These are phyloP conservation scores for Globisporangium rhizosaccharum DNA, from an alignment of 352 stramenopile genomes.

Conservation along the genomic window DNA sequence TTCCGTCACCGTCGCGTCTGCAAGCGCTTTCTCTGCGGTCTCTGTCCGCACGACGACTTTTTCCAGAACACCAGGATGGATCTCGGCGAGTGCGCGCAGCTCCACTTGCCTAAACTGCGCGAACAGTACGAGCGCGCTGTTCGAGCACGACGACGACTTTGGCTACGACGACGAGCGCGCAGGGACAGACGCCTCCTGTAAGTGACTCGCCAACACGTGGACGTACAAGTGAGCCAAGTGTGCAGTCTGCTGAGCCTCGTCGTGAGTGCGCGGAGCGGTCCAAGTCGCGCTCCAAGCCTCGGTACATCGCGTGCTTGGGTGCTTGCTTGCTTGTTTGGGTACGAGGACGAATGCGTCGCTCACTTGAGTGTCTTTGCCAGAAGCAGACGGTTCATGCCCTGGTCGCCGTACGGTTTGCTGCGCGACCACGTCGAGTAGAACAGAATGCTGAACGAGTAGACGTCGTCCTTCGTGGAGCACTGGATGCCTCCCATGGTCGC, in stretches of 20 bases:
- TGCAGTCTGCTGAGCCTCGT: not conserved
- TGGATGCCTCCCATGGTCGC: slow-evolving; percentile 85
- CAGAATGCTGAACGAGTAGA: slow-evolving; percentile 84
- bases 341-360: not conserved
- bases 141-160: slow-evolving; percentile 35
- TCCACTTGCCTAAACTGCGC: slow-evolving; percentile 74
- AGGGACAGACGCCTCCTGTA: not conserved
- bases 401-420: slow-evolving; percentile 85
- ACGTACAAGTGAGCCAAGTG: slow-evolving; percentile 7
- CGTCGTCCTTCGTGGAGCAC: slow-evolving; percentile 83
- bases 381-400: slow-evolving; percentile 76
- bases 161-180: slow-evolving; percentile 59
- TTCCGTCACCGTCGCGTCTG: slow-evolving; percentile 71
- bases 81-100: slow-evolving; percentile 53
- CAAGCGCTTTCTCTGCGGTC: slow-evolving; percentile 74
- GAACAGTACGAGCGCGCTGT: slow-evolving; percentile 45
- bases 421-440: slow-evolving; percentile 86
- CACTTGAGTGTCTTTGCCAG: not conserved
- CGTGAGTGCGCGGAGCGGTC: slow-evolving; percentile 17
- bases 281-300: slow-evolving; percentile 17
- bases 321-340: not conserved
- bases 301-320: not conserved
- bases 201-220: not conserved
- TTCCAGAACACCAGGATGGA: slow-evolving; percentile 91
- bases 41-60: slow-evolving; percentile 82